Evolutionary conservation across 208 protist species (phyloP), one percentile per base, ranked within the genome.

Genomic region (Leishmania martiniquensis): DNA sequence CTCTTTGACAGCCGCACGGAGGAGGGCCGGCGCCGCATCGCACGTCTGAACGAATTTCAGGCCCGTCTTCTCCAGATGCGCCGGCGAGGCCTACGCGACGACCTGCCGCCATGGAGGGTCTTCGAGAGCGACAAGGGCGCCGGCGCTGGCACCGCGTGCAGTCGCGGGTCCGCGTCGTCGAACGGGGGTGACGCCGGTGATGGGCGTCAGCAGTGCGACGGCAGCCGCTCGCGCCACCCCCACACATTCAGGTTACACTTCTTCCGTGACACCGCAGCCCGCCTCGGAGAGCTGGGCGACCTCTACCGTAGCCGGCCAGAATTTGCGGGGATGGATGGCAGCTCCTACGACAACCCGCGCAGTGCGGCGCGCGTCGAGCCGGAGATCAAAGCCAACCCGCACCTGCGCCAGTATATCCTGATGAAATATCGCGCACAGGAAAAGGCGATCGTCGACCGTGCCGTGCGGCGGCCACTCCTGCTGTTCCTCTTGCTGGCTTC

Each of bases 261-360:
- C 66, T 51, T 84, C 6, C 9, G 76, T 20, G 20, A 44, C n/a
- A 81, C 80, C 0, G 45, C 65, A 17, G 32, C 49, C 29, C 51
- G 73, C n/a, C 51, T 92, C 45, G 22, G 47, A 0, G n/a, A 75
- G 20, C 60, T 92, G 42, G 73, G 72, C 4, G 70, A 85, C 12
- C 42, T 75, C 9, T 87, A 88, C 65, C 49, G 77, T 10, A 73
- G 47, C n/a, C 81, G 72, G 0, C 82, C 77, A 12, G 65, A 70
- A 44, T 92, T 90, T 60, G 83, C 80, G 5, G 88, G 88, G 1
- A 84, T 92, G 72, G 83, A 88, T 49, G 85, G 86, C 73, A 83
- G 81, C 55, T 68, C 78, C 10, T 92, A 85, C 78, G 85, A 89
- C 73, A 81, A 75, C 75, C 67, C 78, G 6, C 57, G 1, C 29